phyloP scores from a whole-genome alignment of 768 basidiomycete genomes.

The Agrocybe pediades region DNA sequence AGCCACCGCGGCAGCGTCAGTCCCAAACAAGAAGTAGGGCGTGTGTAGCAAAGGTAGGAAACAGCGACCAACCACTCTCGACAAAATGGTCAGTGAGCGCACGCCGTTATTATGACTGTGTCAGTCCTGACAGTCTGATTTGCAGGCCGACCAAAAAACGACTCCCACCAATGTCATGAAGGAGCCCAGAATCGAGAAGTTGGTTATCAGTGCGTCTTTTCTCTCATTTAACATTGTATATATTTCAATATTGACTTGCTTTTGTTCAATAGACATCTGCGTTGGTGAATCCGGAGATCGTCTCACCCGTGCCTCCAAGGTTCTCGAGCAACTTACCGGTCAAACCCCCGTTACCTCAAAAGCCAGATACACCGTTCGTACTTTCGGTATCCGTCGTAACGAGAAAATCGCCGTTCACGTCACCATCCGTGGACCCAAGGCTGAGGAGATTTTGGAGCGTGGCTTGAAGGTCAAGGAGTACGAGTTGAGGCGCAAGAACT shows the following conservation, averaged over 20 bases:
- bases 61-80: slow-evolving; percentile 35
- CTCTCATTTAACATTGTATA: slow-evolving; percentile 2
- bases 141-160: slow-evolving; percentile 85
- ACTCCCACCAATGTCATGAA: slow-evolving; percentile 92
- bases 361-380: slow-evolving; percentile 99
- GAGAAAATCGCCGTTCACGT: slow-evolving; percentile 99
- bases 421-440: slow-evolving; percentile 99
- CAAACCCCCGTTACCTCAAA: slow-evolving; percentile 99
- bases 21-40: slow-evolving; percentile 28
- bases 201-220: slow-evolving; percentile 91
- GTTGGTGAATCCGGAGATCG: slow-evolving; percentile 99
- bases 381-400: slow-evolving; percentile 99
- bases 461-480: slow-evolving; percentile 99
- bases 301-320: slow-evolving; percentile 98
- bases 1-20: slow-evolving; percentile 34
- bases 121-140: slow-evolving; percentile 13
- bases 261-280: slow-evolving; percentile 79
- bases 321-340: slow-evolving; percentile 98
- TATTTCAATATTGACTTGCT: slow-evolving; percentile 9
- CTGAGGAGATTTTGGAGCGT: slow-evolving; percentile 98
- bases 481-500: slow-evolving; percentile 96
- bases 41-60: slow-evolving; percentile 32
- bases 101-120: slow-evolving; percentile 3
- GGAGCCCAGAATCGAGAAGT: slow-evolving; percentile 97
- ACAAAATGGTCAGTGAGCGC: slow-evolving; percentile 39